Conservation (phyloP, 345 rosid species). For the Clarkia xantiana region DNA sequence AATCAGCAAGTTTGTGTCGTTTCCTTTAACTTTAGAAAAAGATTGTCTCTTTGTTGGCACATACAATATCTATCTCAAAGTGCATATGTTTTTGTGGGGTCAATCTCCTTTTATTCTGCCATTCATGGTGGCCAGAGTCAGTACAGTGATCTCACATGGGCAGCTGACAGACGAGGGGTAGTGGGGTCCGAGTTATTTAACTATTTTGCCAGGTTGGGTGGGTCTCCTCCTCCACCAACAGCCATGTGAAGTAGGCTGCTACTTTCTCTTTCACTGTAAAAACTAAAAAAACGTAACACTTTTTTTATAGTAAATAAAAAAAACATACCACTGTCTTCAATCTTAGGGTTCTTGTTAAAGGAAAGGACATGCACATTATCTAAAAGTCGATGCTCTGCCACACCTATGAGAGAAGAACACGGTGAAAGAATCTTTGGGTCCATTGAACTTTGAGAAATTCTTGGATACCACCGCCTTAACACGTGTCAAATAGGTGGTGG, state of each 20-base stretch:
- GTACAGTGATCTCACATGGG: conserved; percentile 22
- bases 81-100: conserved; percentile 4
- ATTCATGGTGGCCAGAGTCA: conserved; percentile 6
- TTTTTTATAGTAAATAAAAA: no score
- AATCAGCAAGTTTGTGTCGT: neutral
- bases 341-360: conserved; percentile 5
- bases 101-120: neutral
- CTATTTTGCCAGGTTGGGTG: conserved; percentile 21
- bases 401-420: conserved; percentile 15
- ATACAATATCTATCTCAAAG: neutral
- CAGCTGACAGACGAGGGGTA: conserved; percentile 11
- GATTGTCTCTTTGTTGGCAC: conserved; percentile 6
- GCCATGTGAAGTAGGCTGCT: conserved; percentile 21
- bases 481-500: no score
- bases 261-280: neutral
- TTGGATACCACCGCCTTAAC: no score
- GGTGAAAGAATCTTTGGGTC: conserved; percentile 20
- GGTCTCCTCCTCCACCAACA: conserved; percentile 11
- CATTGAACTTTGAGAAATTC: no score
- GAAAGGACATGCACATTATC: conserved; percentile 13
- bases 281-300: neutral
- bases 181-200: conserved; percentile 6
- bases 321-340: neutral
- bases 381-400: conserved; percentile 10
- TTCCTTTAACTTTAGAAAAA: conserved; percentile 2